These are phyloP conservation scores for Cladosporium sp. DNA, from an alignment of 2,329 filamentous ascomycete genomes.

Conservation along the genomic window DNA sequence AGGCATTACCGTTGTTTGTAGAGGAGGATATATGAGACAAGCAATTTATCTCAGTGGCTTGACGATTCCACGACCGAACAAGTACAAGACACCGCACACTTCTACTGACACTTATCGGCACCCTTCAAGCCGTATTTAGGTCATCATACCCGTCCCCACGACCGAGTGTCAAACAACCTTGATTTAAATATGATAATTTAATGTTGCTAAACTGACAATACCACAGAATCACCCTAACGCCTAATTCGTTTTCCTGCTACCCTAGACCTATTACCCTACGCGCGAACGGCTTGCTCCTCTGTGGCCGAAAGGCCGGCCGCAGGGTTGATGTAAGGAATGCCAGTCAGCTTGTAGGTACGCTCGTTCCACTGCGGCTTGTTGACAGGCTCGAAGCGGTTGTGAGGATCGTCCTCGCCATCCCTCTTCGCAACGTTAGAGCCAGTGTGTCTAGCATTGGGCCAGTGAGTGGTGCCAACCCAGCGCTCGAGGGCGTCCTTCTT, in stretches of 20 bases:
- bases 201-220: neutral
- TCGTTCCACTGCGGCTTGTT: conserved; percentile 38
- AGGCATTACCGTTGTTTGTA: no score
- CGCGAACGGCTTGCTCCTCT: conserved; percentile 4
- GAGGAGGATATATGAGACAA: no score
- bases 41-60: no score
- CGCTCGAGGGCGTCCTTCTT: conserved; percentile 39
- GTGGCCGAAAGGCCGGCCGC: neutral
- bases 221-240: neutral
- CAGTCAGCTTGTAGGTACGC: no score
- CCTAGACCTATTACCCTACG: neutral
- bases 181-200: neutral
- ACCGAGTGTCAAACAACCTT: no score
- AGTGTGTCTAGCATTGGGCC: conserved; percentile 40
- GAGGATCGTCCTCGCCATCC: conserved; percentile 36
- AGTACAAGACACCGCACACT: no score
- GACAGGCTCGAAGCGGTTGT: conserved; percentile 44
- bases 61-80: no score
- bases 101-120: no score
- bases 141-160: neutral
- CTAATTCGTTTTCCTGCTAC: neutral
- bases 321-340: conserved; percentile 47
- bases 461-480: conserved; percentile 40
- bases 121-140: neutral
- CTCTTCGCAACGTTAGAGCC: conserved; percentile 39